Evolutionary conservation across 208 protist genomes (phyloP).

Genomic region (Acanthamoeba sp.): DNA sequence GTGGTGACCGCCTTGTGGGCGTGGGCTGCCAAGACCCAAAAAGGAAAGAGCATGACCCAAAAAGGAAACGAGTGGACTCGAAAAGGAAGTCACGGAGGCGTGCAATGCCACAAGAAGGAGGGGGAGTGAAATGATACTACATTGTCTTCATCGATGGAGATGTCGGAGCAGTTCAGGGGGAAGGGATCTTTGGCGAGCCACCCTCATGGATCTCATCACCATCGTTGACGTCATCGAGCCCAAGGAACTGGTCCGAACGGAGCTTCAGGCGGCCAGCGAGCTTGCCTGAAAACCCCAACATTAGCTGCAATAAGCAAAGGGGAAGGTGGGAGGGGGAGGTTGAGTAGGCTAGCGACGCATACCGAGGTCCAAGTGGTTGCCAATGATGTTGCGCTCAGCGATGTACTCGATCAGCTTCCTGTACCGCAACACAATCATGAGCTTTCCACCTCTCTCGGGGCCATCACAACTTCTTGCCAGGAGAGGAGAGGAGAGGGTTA

Average conservation of each 20-base stretch:
- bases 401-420: conserved; percentile 60
- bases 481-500: not conserved
- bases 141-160: too few species aligned
- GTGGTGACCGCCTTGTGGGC: too few species aligned
- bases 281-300: not conserved
- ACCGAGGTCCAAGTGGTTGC: not conserved
- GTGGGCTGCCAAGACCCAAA: too few species aligned
- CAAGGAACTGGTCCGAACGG: not conserved
- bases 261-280: not conserved
- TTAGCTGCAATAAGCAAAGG: not conserved
- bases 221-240: not conserved
- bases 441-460: not conserved
- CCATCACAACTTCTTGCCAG: not conserved
- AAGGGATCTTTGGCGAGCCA: too few species aligned
- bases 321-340: too few species aligned
- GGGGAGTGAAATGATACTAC: too few species aligned
- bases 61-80: too few species aligned
- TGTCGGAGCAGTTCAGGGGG: not conserved
- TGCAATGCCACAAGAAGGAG: too few species aligned
- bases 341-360: too few species aligned
- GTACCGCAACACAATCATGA: not conserved
- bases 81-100: too few species aligned
- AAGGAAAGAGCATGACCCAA: too few species aligned
- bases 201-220: not conserved
- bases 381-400: not conserved